Conservation (phyloP, 306 rosid genomes). For the Geum urbanum region DNA sequence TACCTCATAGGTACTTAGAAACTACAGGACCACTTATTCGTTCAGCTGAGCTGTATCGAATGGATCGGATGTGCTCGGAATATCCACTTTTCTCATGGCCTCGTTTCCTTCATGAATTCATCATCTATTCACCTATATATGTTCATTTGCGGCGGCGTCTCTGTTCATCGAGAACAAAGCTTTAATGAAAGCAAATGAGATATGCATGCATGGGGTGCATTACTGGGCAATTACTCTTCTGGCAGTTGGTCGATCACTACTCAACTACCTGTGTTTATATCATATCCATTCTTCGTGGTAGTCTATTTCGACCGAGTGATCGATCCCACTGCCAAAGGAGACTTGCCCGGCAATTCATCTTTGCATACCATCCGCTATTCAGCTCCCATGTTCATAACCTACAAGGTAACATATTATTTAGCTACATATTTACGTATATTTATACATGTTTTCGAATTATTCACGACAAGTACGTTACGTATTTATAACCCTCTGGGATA, state of each 20-base stretch:
- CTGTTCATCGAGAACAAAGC: background rate
- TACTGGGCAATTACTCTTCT: conserved; percentile 58
- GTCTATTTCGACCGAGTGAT: background rate
- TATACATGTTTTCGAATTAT: too few species aligned
- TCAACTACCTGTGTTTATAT: background rate
- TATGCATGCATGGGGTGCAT: conserved; percentile 37
- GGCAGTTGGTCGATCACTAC: conserved; percentile 34
- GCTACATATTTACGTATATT: background rate
- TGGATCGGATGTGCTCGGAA: conserved; percentile 16
- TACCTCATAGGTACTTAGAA: background rate
- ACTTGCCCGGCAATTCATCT: conserved; percentile 64
- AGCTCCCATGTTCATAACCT: background rate
- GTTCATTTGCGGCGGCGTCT: background rate
- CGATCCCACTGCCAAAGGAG: conserved; percentile 62
- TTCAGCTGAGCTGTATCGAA: background rate
- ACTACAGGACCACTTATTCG: conserved; percentile 11
- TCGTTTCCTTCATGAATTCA: background rate
- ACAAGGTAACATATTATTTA: background rate
- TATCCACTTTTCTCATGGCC: conserved; percentile 11
- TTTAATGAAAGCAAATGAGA: background rate
- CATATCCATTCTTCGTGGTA: background rate
- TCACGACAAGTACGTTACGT: too few species aligned
- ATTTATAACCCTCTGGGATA: too few species aligned
- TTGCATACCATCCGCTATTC: conserved; percentile 6
- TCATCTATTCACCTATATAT: conserved; percentile 37